Conservation (phyloP, 768 basidiomycete species). For the Leccinum aurantiacum region DNA sequence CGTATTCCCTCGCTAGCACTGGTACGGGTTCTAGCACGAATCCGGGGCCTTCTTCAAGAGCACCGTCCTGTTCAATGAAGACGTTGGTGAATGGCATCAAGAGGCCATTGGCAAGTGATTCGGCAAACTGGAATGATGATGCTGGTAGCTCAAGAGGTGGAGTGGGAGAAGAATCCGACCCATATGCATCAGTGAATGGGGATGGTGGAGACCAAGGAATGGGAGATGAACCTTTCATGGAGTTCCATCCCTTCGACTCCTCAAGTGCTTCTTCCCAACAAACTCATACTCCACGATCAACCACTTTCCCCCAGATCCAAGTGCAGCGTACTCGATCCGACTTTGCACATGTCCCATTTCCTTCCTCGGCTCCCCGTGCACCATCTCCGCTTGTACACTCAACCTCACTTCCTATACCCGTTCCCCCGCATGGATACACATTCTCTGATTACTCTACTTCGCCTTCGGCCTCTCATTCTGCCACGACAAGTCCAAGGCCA, state of each 20-base stretch:
- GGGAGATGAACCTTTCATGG: slow-evolving; percentile 20
- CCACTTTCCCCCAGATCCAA: slow-evolving; percentile 26
- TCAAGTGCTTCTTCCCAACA: slow-evolving; percentile 26
- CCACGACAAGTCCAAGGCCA: background rate
- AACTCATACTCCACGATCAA: slow-evolving; percentile 18
- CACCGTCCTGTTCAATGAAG: slow-evolving; percentile 24
- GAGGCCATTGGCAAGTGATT: slow-evolving; percentile 18
- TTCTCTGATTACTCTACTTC: slow-evolving; percentile 12
- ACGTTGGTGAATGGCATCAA: slow-evolving; percentile 24
- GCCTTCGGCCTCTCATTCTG: slow-evolving; percentile 9
- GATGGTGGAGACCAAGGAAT: slow-evolving; percentile 9
- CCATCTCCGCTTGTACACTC: slow-evolving; percentile 30
- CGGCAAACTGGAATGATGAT: slow-evolving; percentile 8
- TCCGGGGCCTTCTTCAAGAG: slow-evolving; percentile 15
- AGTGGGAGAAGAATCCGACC: slow-evolving; percentile 20
- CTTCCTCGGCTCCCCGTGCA: slow-evolving; percentile 10
- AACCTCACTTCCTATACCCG: slow-evolving; percentile 19
- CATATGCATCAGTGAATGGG: slow-evolving; percentile 29
- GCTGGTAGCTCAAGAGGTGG: background rate
- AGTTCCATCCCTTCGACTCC: slow-evolving; percentile 24
- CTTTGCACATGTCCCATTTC: slow-evolving; percentile 6
- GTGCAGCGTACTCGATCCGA: slow-evolving; percentile 25
- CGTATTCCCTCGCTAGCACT: slow-evolving; percentile 11
- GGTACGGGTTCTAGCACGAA: slow-evolving; percentile 7
- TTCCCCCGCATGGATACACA: slow-evolving; percentile 10